A percentile compares a stretch with the other conserved stretches of the same genome.
phyloP scores from a whole-genome alignment of 2,329 filamentous ascomycete genomes.

The Ascochyta rabiei region DNA sequence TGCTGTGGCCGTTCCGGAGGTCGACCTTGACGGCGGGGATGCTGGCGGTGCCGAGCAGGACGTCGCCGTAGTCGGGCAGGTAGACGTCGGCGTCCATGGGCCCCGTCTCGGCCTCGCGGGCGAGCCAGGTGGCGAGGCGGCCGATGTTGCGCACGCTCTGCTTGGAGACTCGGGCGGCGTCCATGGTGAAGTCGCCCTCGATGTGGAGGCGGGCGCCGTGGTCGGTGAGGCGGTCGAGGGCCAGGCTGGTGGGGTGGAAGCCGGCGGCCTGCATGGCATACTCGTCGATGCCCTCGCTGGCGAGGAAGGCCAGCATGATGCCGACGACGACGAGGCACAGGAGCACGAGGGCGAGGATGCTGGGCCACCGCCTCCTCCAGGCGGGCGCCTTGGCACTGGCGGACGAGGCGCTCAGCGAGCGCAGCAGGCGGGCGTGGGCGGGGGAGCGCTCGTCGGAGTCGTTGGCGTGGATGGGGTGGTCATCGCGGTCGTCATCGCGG shows the following conservation, averaged over 20 bases:
- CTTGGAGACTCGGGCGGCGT: slow-evolving; percentile 76
- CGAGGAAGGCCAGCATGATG: slow-evolving; percentile 84
- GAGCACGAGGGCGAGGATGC: slow-evolving; percentile 72
- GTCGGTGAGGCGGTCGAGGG: slow-evolving; percentile 82
- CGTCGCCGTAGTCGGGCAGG: slow-evolving; percentile 80
- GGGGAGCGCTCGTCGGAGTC: slow-evolving; percentile 32
- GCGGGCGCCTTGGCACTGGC: slow-evolving; percentile 32
- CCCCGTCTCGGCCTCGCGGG: slow-evolving; percentile 74
- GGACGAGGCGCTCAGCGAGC: slow-evolving; percentile 38
- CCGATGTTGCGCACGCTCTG: slow-evolving; percentile 76
- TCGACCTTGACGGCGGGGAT: slow-evolving; percentile 78
- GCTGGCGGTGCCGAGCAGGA: slow-evolving; percentile 76
- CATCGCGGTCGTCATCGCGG: slow-evolving; percentile 29
- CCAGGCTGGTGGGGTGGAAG: slow-evolving; percentile 81
- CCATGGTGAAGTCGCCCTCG: slow-evolving; percentile 80
- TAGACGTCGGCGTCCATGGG: slow-evolving; percentile 76
- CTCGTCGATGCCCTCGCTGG: slow-evolving; percentile 78
- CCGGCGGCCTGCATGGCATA: slow-evolving; percentile 85
- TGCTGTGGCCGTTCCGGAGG: slow-evolving; percentile 78
- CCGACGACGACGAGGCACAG: slow-evolving; percentile 67
- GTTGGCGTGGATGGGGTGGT: slow-evolving; percentile 32
- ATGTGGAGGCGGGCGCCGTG: slow-evolving; percentile 80
- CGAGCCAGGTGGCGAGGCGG: slow-evolving; percentile 78
- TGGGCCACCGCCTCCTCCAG: slow-evolving; percentile 71
- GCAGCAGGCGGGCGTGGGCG: slow-evolving; percentile 46